Conservation (phyloP, 78 protist genomes). For the Dictyostelium capitatum region DNA sequence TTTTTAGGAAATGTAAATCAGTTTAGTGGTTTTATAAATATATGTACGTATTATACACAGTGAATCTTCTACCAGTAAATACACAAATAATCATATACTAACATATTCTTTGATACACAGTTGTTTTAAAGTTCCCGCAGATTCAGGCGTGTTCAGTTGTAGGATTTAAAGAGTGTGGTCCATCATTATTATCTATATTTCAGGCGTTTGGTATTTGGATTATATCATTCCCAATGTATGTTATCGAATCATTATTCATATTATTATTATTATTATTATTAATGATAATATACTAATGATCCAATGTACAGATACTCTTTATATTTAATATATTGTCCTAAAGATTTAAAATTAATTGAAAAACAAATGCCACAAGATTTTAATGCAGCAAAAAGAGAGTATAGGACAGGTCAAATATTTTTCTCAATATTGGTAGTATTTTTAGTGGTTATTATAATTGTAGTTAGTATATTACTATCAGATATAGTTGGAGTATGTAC, state of each 20-base stretch:
- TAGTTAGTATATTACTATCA: background rate
- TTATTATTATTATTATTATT: background rate
- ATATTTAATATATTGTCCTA: conserved; percentile 42
- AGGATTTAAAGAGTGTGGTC: conserved; percentile 43
- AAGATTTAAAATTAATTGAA: conserved; percentile 28
- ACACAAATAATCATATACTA: too few relatives aligned
- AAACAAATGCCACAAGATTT: background rate
- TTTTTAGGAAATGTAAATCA: conserved; percentile 81
- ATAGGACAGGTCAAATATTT: conserved; percentile 26
- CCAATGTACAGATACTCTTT: conserved; percentile 32
- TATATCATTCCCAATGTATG: conserved; percentile 67
- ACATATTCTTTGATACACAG: background rate
- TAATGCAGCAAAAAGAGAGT: conserved; percentile 39
- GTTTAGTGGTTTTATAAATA: conserved; percentile 51
- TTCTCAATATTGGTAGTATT: conserved; percentile 12
- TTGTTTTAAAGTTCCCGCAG: conserved; percentile 71
- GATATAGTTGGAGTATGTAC: conserved; percentile 43
- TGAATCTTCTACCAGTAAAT: background rate
- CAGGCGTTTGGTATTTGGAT: conserved; percentile 62
- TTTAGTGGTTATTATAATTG: background rate
- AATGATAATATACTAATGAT: background rate
- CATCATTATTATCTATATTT: conserved; percentile 55
- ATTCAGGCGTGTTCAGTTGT: conserved; percentile 31
- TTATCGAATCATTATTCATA: background rate
- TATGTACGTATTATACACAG: conserved; percentile 31